These are phyloP conservation scores for Flaveria brownii DNA, from an alignment of 129 eudicot genomes.

Conservation along the genomic window DNA sequence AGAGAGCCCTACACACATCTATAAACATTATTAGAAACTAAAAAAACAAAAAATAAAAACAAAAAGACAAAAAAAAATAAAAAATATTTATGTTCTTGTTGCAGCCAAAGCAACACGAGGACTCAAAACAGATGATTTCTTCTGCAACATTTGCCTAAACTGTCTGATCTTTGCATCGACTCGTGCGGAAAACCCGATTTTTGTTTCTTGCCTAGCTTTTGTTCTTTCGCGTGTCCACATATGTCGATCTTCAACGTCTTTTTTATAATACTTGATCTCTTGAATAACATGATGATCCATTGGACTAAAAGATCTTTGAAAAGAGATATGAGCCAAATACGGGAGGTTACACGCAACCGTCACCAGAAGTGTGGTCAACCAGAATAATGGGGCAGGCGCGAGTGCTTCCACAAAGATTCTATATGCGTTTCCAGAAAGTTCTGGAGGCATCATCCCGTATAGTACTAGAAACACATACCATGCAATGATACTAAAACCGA, in stretches of 20 bases:
- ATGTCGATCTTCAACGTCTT: slow-evolving; percentile 66
- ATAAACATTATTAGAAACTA: slow-evolving; percentile 21
- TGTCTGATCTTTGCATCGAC: slow-evolving; percentile 80
- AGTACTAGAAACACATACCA: slow-evolving; percentile 75
- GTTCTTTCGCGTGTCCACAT: slow-evolving; percentile 83
- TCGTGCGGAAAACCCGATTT: slow-evolving; percentile 35
- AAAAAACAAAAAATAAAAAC: neutral
- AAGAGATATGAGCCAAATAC: slow-evolving; percentile 77
- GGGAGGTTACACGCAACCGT: slow-evolving; percentile 74
- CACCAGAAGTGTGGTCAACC: slow-evolving; percentile 77
- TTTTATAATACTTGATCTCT: slow-evolving; percentile 85
- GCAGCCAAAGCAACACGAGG: slow-evolving; percentile 15
- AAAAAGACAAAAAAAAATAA: neutral
- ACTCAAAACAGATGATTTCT: slow-evolving; percentile 48
- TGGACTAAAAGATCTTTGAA: slow-evolving; percentile 81
- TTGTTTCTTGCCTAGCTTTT: slow-evolving; percentile 74
- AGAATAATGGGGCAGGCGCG: slow-evolving; percentile 78
- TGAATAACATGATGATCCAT: slow-evolving; percentile 96
- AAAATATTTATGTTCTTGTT: neutral
- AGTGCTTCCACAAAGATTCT: slow-evolving; percentile 68
- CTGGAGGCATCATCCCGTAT: slow-evolving; percentile 57
- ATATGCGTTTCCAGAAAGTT: slow-evolving; percentile 55
- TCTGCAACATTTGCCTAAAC: slow-evolving; percentile 50
- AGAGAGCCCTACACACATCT: slow-evolving; percentile 37
- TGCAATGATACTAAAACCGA: slow-evolving; percentile 66